Base-by-base conservation (phyloP, 2,329 filamentous ascomycete species). In the Albophoma yamanashiensis region DNA sequence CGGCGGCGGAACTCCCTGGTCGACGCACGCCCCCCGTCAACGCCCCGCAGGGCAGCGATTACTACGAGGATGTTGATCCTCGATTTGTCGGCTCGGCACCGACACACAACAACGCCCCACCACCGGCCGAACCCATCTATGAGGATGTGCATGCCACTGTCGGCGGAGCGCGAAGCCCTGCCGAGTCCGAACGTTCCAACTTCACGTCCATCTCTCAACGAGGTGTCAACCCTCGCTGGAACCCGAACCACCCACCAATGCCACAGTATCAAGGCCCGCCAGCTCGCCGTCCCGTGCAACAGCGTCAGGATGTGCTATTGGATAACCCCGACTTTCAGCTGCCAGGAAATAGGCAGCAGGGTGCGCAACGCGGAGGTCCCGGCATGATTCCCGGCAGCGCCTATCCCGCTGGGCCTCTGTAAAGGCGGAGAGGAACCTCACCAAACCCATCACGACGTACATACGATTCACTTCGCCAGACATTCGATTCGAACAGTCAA, bases 61-160 rank as follows among this genome's bases (percentile, higher is more conserved):
- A 97, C 75, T 96, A 95, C 70, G 94, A 97, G 79, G 93, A 97
- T 71, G 85, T 96, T 15, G 92, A 96, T 65, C 92, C 93, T 53
- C 89, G 87, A 60, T 97, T 97, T 69, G 89, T 86, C 40, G 81
- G 63, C 57, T 72, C 74, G 58, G 65, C 62, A 62, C 70, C 62
- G 60, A 67, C 56, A 61, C 70, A 59, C 62, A 65, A 67, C 14
- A 62, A 66, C 56, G 36, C 55, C 38, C 67, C 67, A 27, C 67
- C 69, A 27, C 67, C 70, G 11, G 63, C 76, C 58, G 75, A 77
- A 55, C 68, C 69, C 40, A 80, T 79, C 20, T 86, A 85, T 65
- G 89, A 92, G 63, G 85, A 89, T 63, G 70, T 87, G 42, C 82
- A 82, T 52, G 81, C 64, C 40, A 66, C 83, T 64, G 70, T 70